Evolutionary conservation across 495 filamentous ascomycete species (phyloP).

Genomic region (Xylaria palmicola): DNA sequence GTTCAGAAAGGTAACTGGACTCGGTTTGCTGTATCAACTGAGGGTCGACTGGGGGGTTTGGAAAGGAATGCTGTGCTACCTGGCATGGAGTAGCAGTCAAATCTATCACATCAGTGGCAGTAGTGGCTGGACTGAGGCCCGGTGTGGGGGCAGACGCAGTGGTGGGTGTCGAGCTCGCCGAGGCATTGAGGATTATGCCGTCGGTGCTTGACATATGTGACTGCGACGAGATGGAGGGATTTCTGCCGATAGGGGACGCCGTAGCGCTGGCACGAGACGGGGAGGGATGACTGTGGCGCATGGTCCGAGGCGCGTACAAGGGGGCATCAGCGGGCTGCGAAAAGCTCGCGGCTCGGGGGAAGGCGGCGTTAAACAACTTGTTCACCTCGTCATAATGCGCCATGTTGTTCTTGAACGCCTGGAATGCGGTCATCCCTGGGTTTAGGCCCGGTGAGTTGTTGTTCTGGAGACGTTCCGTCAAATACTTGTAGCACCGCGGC

Average conservation of each 20-base stretch:
- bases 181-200: constrained; percentile 12
- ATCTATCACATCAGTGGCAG: constrained; percentile 17
- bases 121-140: constrained; percentile 27
- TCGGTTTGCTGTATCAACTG: constrained; percentile 19
- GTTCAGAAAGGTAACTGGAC: constrained; percentile 28
- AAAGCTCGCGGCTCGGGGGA: constrained; percentile 36
- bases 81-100: constrained; percentile 20
- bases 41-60: constrained; percentile 18
- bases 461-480: constrained; percentile 56
- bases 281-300: constrained; percentile 7
- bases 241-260: constrained; percentile 14
- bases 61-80: constrained; percentile 18
- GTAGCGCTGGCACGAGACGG: constrained; percentile 17
- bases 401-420: constrained; percentile 55
- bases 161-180: not conserved
- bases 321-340: constrained; percentile 22
- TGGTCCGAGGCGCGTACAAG: constrained; percentile 20
- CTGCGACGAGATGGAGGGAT: constrained; percentile 20
- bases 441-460: constrained; percentile 55
- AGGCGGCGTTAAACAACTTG: constrained; percentile 46
- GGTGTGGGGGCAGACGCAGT: constrained; percentile 23
- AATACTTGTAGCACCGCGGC: constrained; percentile 50
- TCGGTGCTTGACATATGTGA: constrained; percentile 8
- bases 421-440: constrained; percentile 56
- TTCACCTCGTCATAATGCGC: constrained; percentile 50